These are phyloP conservation scores for Aureobasidium uvarum DNA, from an alignment of 2,329 filamentous ascomycete genomes.

Conservation along the genomic window DNA sequence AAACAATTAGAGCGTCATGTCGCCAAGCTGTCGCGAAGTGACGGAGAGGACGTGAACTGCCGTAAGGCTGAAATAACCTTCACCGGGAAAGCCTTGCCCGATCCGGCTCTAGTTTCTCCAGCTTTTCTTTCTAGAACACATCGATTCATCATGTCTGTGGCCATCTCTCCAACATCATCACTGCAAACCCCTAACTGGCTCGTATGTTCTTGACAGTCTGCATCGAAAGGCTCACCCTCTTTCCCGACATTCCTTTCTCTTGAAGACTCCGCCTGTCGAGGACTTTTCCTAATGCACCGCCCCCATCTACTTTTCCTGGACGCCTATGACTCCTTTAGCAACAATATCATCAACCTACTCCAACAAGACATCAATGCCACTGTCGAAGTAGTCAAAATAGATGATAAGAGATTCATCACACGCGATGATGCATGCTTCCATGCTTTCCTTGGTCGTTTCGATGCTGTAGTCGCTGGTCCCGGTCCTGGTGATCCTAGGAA, in stretches of 20 bases:
- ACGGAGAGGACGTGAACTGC: not conserved
- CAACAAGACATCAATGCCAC: conserved; percentile 65
- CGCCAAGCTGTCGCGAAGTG: conserved; percentile 19
- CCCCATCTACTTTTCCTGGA: conserved; percentile 75
- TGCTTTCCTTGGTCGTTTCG: conserved; percentile 59
- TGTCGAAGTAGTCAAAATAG: conserved; percentile 68
- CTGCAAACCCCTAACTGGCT: not conserved
- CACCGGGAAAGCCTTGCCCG: conserved; percentile 15
- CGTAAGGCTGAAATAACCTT: conserved; percentile 20
- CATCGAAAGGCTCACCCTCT: conserved; percentile 19
- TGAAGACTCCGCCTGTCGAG: not conserved
- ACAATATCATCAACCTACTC: conserved; percentile 86
- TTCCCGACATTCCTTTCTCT: conserved; percentile 27
- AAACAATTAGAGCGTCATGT: conserved; percentile 8
- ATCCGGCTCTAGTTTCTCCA: conserved; percentile 22
- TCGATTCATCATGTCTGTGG: conserved; percentile 14
- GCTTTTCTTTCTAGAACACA: conserved; percentile 26
- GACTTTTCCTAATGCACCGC: conserved; percentile 31
- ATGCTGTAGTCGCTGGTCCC: conserved; percentile 85
- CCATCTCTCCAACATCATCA: not conserved
- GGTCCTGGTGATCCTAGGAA: conserved; percentile 79
- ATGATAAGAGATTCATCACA: conserved; percentile 43
- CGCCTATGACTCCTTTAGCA: conserved; percentile 94
- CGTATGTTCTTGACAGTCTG: conserved; percentile 25
- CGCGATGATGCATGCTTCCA: conserved; percentile 42